A percentile compares a stretch with the other conserved stretches of the same genome.
phyloP scores from a whole-genome alignment of 192 early-diverging fungal species.

The Fimicolochytrium jonesii region DNA sequence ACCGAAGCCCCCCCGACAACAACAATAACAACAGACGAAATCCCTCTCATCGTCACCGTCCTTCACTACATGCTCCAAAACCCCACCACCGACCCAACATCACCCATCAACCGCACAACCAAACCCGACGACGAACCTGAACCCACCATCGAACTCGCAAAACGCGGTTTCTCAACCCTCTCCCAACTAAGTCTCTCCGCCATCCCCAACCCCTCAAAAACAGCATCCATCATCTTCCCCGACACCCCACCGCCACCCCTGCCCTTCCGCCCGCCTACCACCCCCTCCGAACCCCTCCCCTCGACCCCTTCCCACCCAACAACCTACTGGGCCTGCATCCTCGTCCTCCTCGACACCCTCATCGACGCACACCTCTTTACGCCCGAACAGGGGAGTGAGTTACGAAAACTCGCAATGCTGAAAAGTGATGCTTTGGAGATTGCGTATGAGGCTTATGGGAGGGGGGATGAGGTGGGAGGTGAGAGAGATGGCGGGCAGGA shows the following conservation, averaged over 20 bases:
- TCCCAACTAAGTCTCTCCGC: no score
- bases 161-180: no score
- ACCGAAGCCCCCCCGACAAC: no score
- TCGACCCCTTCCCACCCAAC: background rate
- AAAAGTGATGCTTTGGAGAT: slow-evolving; percentile 11
- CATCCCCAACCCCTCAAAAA: background rate
- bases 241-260: background rate
- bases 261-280: background rate
- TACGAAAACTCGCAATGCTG: slow-evolving; percentile 1
- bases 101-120: background rate
- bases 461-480: background rate
- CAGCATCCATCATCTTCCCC: background rate
- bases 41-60: no score
- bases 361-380: background rate
- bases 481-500: background rate
- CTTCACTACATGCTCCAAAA: no score
- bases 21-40: no score
- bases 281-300: background rate
- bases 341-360: slow-evolving; percentile 5
- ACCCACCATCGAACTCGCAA: no score
- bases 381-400: background rate
- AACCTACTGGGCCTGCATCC: slow-evolving; percentile 7
- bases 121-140: background rate
- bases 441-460: slow-evolving; percentile 13
- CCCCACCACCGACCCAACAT: background rate